Percentiles rank a stretch among this genome's conserved stretches.
These are phyloP conservation scores for Aphanomyces euteiches DNA, from an alignment of 352 stramenopile species.

Conservation along the genomic window DNA sequence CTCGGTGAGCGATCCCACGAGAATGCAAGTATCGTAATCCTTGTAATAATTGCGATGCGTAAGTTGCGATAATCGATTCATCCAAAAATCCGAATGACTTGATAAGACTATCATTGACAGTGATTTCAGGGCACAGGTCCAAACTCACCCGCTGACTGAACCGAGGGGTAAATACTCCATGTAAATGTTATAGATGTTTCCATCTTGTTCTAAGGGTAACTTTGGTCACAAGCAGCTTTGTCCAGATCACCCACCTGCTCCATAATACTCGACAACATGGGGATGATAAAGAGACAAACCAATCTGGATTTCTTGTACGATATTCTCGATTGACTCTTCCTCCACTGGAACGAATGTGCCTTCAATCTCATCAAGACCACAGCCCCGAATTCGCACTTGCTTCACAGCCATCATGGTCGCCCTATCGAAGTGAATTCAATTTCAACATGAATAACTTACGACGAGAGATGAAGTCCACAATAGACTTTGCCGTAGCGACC, in stretches of 20 bases:
- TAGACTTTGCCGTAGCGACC: conserved; percentile 72
- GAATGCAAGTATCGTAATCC: conserved; percentile 73
- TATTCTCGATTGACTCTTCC: conserved; percentile 48
- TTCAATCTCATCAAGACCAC: conserved; percentile 61
- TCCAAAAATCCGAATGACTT: conserved; percentile 74
- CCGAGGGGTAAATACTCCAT: conserved; percentile 85
- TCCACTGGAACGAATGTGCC: conserved; percentile 57
- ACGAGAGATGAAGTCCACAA: conserved; percentile 59
- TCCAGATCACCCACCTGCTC: conserved; percentile 39
- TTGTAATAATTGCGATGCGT: conserved; percentile 52
- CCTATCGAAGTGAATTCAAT: conserved; percentile 37
- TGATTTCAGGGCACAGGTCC: neutral
- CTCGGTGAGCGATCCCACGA: conserved; percentile 69
- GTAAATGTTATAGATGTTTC: conserved; percentile 64
- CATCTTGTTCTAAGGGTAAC: conserved; percentile 43
- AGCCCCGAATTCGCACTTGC: conserved; percentile 78
- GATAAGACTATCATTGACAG: conserved; percentile 46
- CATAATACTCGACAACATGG: conserved; percentile 60
- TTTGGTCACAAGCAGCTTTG: too few species aligned
- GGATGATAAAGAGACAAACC: conserved; percentile 49
- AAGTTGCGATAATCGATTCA: conserved; percentile 54
- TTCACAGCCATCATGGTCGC: conserved; percentile 85
- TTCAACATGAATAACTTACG: conserved; percentile 32
- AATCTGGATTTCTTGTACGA: conserved; percentile 56
- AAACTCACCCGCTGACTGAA: conserved; percentile 55